A percentile compares a stretch with the other conserved stretches of the same genome.
These are phyloP conservation scores for Cystobasidium pallidum DNA, from an alignment of 1,284 basidiomycete species.

Conservation along the genomic window DNA sequence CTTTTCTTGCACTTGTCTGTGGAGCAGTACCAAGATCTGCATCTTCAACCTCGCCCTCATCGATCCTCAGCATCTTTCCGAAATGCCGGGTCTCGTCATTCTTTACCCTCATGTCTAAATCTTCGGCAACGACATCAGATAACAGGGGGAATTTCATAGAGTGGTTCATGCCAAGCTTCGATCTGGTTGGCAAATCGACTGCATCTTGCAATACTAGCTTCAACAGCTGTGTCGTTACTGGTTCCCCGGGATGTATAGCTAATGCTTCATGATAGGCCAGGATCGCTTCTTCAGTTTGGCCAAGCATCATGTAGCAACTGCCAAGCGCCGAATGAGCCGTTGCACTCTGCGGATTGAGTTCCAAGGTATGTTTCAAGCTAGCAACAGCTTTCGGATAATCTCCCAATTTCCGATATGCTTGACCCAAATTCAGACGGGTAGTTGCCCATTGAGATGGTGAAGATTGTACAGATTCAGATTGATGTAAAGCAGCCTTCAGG, in stretches of 20 bases:
- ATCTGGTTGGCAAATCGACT: constrained; percentile 14
- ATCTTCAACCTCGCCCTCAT: not conserved
- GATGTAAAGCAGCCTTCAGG: constrained; percentile 72
- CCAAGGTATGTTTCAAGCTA: constrained; percentile 74
- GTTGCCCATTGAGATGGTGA: constrained; percentile 80
- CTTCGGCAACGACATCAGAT: constrained; percentile 34
- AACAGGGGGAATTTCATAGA: constrained; percentile 31
- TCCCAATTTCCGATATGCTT: constrained; percentile 77
- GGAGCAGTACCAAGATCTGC: constrained; percentile 2
- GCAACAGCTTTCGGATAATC: constrained; percentile 69
- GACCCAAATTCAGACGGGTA: constrained; percentile 87
- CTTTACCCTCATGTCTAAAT: constrained; percentile 25
- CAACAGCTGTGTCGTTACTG: constrained; percentile 79
- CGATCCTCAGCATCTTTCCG: constrained; percentile 26
- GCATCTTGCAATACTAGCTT: constrained; percentile 68
- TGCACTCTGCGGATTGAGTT: constrained; percentile 76
- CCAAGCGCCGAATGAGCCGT: constrained; percentile 80
- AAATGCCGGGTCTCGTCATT: constrained; percentile 29
- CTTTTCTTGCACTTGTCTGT: not conserved
- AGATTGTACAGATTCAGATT: constrained; percentile 79
- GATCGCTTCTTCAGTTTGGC: constrained; percentile 75
- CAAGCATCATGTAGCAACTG: constrained; percentile 75
- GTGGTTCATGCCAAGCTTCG: not conserved
- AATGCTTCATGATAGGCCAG: constrained; percentile 85
- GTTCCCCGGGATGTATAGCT: constrained; percentile 81